Evolutionary conservation across 2,329 filamentous ascomycete species (phyloP), one percentile per base, ranked within the genome.

Genomic region (Elsinoe necatrix): DNA sequence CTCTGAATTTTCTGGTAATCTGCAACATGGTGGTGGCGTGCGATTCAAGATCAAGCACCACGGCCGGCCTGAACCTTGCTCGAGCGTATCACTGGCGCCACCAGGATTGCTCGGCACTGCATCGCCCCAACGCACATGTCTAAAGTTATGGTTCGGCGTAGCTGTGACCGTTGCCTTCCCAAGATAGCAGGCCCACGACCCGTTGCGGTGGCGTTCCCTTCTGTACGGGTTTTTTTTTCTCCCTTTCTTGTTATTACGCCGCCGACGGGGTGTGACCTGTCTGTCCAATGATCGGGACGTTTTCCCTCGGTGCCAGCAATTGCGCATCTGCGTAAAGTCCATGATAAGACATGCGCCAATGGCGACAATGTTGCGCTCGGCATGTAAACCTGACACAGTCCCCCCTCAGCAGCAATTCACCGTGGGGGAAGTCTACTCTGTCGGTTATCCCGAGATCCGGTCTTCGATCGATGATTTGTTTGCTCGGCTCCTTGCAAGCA

Each of bases 121-220:
- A 52, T 52, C 31, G 48, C 48, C 48, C 34, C 48, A 52, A 52
- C 48, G 48, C 48, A 39, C 34, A 45, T 25, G 41, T 45, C n/a
- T 9, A 23, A 25, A 45, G 16, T 45, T 45, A 23, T 52, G 48
- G 48, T 52, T 52, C 48, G 48, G 48, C 48, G 48, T 37, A 29
- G 9, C 9, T 14, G 14, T 14, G 25, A 35, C 48, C 48, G 48
- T 52, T 52, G 25, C 31, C 29, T 52, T 29, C 48, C 48, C 48
- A 52, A 52, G 48, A 52, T 39, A 52, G 48, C 31, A 52, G 21
- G 31, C 25, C 14, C n/a, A 37, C 48, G 48, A 18, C 29, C 48
- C 48, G 48, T 52, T 52, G 31, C 21, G 34, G 34, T 52, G 48
- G 48, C 31, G 48, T 35, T 51, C n/a, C 20, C 20, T 9, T 23